A percentile compares a stretch with the other conserved stretches of the same genome.
Conservation (phyloP, 2,329 filamentous ascomycete genomes). For the Ambrosiella cleistominuta region DNA sequence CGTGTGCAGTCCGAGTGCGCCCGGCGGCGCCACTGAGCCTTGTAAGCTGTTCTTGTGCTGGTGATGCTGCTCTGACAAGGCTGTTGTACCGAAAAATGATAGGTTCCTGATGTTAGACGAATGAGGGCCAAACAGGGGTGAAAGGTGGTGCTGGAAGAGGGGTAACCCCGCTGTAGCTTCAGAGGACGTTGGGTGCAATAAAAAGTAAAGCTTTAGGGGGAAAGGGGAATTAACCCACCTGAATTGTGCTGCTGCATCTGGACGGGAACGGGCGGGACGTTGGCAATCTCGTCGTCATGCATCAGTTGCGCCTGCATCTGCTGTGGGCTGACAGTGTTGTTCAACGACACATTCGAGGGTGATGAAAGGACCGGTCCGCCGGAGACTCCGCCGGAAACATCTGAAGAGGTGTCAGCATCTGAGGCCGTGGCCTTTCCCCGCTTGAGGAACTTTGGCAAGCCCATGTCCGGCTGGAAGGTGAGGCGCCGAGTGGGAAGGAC, state of each 20-base stretch:
- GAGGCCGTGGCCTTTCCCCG: too few relatives aligned
- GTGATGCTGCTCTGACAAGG: conserved; percentile 14
- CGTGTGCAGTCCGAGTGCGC: background rate
- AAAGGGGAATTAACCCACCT: background rate
- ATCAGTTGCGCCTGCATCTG: background rate
- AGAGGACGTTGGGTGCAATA: background rate
- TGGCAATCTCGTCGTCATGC: background rate
- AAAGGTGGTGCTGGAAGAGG: background rate
- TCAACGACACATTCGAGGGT: too few relatives aligned
- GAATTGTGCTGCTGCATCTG: conserved; percentile 2
- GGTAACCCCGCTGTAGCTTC: background rate
- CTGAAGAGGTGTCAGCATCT: too few relatives aligned
- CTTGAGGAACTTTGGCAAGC: too few relatives aligned
- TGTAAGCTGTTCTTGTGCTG: conserved; percentile 14
- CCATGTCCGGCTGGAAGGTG: too few relatives aligned
- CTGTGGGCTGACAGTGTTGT: too few relatives aligned
- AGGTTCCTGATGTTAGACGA: background rate
- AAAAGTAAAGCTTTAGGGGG: background rate
- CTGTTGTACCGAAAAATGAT: background rate
- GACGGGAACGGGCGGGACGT: background rate
- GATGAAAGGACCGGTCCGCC: too few relatives aligned
- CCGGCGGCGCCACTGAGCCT: conserved; percentile 11
- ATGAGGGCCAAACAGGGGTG: background rate
- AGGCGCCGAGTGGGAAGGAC: too few relatives aligned
- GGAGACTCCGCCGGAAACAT: too few relatives aligned